Conservation (phyloP, 2,329 filamentous ascomycete species). For the Aureobasidium namibiae region DNA sequence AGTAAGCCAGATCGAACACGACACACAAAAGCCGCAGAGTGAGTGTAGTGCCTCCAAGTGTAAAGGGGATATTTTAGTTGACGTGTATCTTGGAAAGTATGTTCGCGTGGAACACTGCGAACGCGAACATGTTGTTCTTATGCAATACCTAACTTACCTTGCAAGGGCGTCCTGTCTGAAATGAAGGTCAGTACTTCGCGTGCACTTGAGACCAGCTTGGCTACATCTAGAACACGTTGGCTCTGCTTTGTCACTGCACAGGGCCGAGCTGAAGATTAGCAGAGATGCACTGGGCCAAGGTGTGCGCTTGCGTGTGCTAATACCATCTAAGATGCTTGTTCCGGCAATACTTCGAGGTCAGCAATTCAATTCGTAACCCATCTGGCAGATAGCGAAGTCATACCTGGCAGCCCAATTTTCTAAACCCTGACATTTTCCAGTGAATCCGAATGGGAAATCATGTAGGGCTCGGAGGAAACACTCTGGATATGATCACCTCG, state of each 20-base stretch:
- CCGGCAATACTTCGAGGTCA: constrained; percentile 16
- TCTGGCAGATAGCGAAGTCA: not conserved
- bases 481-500: not conserved
- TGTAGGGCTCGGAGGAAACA: not conserved
- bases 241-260: constrained; percentile 22
- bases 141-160: constrained; percentile 21
- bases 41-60: too few species aligned
- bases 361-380: not conserved
- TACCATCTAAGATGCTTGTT: constrained; percentile 24
- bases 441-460: not conserved
- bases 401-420: not conserved
- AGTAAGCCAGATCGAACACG: too few species aligned
- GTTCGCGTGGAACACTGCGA: too few species aligned
- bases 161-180: constrained; percentile 26
- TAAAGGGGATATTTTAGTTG: too few species aligned
- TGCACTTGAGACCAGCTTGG: constrained; percentile 24
- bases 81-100: not conserved
- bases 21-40: too few species aligned
- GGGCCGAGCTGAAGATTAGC: not conserved
- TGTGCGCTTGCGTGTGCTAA: not conserved
- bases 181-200: constrained; percentile 25
- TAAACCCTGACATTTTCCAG: not conserved
- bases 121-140: too few species aligned
- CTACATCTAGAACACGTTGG: constrained; percentile 22
- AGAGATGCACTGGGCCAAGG: not conserved